Evolutionary conservation across 75 land plant species (phyloP).

Genomic region (Cryptomeria japonica): DNA sequence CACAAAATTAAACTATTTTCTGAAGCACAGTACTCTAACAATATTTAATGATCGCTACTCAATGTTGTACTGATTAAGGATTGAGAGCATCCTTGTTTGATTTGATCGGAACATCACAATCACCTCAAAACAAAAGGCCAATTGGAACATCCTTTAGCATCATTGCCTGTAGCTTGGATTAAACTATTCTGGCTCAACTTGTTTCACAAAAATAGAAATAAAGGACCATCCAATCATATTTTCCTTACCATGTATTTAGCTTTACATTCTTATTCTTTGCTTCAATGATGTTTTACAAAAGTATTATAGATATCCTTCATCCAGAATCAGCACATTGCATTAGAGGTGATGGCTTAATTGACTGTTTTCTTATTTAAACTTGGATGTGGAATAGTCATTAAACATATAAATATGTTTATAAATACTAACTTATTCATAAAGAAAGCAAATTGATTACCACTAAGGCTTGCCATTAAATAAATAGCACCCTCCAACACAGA

Average conservation of each 20-base stretch:
- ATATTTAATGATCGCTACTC: too few relatives aligned
- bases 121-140: too few relatives aligned
- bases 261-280: not conserved
- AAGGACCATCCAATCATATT: not conserved
- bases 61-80: too few relatives aligned
- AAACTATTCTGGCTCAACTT: not conserved
- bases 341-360: not conserved
- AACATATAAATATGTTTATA: not conserved
- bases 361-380: not conserved
- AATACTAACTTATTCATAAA: not conserved
- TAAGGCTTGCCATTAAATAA: not conserved
- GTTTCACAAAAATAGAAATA: not conserved
- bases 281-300: not conserved
- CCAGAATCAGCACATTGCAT: not conserved
- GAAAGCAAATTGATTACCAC: not conserved
- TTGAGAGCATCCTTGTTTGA: too few relatives aligned
- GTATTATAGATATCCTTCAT: too few relatives aligned
- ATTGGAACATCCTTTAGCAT: too few relatives aligned
- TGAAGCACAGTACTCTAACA: too few relatives aligned
- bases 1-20: too few relatives aligned
- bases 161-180: not conserved
- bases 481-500: not conserved
- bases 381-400: not conserved
- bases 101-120: too few relatives aligned
- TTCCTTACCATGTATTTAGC: not conserved